Percentiles rank a stretch among this genome's conserved stretches.
These are phyloP conservation scores for Candida tropicalis DNA, from an alignment of 1,139 yeast species.

Conservation along the genomic window DNA sequence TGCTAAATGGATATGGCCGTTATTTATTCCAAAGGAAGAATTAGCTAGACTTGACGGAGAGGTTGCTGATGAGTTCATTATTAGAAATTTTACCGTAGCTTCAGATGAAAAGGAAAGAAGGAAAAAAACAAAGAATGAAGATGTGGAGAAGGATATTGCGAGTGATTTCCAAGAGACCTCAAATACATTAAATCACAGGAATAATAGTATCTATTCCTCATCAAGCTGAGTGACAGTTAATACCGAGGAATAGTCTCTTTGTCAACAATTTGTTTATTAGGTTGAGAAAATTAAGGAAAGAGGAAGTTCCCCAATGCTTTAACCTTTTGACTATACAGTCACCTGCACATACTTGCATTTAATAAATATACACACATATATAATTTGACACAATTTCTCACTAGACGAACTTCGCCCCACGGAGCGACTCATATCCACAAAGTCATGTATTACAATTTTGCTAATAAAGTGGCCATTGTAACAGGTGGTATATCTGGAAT, in stretches of 20 bases:
- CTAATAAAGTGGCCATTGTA: constrained; percentile 26
- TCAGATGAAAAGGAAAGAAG: constrained; percentile 17
- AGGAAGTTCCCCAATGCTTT: too few relatives aligned
- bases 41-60: constrained; percentile 68
- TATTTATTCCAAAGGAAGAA: constrained; percentile 62
- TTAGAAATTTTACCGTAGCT: constrained; percentile 38
- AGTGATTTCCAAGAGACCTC: constrained; percentile 9
- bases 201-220: not conserved
- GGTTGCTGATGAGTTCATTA: constrained; percentile 60
- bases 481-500: constrained; percentile 36
- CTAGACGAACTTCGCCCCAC: too few relatives aligned
- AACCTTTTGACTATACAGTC: too few relatives aligned
- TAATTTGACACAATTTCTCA: too few relatives aligned
- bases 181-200: not conserved
- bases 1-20: constrained; percentile 71
- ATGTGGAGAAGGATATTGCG: constrained; percentile 12
- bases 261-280: too few relatives aligned
- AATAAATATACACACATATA: too few relatives aligned
- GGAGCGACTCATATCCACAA: too few relatives aligned
- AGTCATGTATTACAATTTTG: constrained; percentile 17
- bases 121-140: constrained; percentile 9
- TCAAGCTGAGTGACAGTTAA: too few relatives aligned
- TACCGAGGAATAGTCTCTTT: too few relatives aligned
- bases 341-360: too few relatives aligned
- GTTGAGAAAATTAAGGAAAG: too few relatives aligned